Evolutionary conservation across 768 basidiomycete genomes (phyloP).

Genomic region (Rhizopogon roseolus): DNA sequence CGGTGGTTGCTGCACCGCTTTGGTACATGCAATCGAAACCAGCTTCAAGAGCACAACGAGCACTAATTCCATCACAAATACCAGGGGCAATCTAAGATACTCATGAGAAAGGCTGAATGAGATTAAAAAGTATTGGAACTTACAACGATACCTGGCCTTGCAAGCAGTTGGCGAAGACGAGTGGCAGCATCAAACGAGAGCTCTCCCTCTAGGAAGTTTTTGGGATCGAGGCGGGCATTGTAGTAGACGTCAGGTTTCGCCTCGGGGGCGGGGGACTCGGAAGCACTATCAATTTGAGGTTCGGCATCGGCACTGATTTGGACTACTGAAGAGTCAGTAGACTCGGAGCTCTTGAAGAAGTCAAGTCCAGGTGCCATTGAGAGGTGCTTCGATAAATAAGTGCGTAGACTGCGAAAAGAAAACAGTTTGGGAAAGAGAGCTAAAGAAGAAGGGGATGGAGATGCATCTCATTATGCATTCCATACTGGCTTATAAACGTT

Average conservation of each 20-base stretch:
- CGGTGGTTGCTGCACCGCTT: conserved; percentile 78
- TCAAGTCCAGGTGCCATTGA: conserved; percentile 30
- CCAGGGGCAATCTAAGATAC: conserved; percentile 61
- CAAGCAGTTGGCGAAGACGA: conserved; percentile 64
- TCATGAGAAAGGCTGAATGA: conserved; percentile 1
- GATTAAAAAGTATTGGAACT: conserved; percentile 15
- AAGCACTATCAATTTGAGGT: not conserved
- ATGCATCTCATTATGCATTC: not conserved
- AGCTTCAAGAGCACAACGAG: conserved; percentile 74
- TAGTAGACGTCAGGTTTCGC: conserved; percentile 38
- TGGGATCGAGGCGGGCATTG: conserved; percentile 65
- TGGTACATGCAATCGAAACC: conserved; percentile 78
- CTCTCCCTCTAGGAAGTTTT: conserved; percentile 65
- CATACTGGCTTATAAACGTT: conserved; percentile 16
- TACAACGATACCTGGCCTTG: conserved; percentile 73
- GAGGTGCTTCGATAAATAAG: not conserved
- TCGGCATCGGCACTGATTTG: conserved; percentile 4
- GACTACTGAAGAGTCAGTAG: not conserved
- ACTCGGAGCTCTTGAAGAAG: conserved; percentile 20
- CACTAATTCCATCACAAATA: conserved; percentile 77
- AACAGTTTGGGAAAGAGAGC: conserved; percentile 5
- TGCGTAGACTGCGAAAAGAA: not conserved
- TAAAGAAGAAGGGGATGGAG: conserved; percentile 15
- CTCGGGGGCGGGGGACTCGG: conserved; percentile 7
- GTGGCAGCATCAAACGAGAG: conserved; percentile 67